phyloP scores from a whole-genome alignment of 345 rosid genomes.

The Barbarea vulgaris region DNA sequence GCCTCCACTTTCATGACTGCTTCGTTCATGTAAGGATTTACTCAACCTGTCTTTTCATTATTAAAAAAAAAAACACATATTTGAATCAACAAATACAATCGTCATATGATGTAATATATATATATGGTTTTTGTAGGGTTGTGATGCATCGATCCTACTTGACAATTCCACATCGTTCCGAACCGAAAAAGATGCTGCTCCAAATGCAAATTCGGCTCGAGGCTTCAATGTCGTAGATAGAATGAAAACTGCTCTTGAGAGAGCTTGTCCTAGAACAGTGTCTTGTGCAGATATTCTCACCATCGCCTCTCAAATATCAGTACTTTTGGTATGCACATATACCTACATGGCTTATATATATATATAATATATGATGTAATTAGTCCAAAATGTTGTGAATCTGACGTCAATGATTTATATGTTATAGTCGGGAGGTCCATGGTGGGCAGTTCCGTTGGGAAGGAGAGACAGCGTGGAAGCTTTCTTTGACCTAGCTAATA shows the following conservation, averaged over 20 bases:
- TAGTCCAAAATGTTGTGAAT: background rate
- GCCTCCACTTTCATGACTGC: slow-evolving; percentile 42
- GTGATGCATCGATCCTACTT: slow-evolving; percentile 60
- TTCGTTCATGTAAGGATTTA: slow-evolving; percentile 34
- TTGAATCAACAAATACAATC: background rate
- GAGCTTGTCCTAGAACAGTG: slow-evolving; percentile 49
- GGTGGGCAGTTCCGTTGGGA: slow-evolving; percentile 43
- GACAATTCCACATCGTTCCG: slow-evolving; percentile 46
- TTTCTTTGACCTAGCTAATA: slow-evolving; percentile 33
- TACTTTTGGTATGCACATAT: slow-evolving; percentile 33
- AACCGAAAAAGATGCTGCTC: slow-evolving; percentile 55
- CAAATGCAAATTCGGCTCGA: slow-evolving; percentile 58
- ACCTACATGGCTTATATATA: background rate
- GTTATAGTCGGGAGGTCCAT: slow-evolving; percentile 45
- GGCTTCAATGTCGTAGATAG: slow-evolving; percentile 56
- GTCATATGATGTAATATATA: background rate
- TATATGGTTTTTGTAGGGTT: slow-evolving; percentile 48
- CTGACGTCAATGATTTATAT: background rate
- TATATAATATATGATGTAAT: background rate
- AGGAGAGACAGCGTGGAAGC: slow-evolving; percentile 45
- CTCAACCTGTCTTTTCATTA: background rate
- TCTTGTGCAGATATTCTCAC: slow-evolving; percentile 67
- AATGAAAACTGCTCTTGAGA: slow-evolving; percentile 55
- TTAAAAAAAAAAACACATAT: background rate
- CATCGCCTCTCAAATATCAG: slow-evolving; percentile 51